These are phyloP conservation scores for Populus hybrid DNA, from an alignment of 441 rosid genomes.

Conservation along the genomic window DNA sequence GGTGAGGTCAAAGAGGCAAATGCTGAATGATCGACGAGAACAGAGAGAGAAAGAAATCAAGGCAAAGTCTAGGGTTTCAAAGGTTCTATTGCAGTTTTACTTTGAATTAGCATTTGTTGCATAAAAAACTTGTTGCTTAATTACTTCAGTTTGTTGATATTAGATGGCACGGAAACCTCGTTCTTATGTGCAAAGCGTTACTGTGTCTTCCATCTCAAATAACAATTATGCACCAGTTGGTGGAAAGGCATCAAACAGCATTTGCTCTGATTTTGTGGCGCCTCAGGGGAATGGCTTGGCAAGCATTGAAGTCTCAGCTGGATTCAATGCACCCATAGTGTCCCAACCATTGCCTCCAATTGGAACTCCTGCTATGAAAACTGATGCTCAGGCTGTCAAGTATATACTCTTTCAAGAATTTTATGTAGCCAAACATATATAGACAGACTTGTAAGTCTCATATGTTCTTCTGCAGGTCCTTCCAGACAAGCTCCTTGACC, in stretches of 20 bases:
- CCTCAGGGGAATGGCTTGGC: conserved; percentile 35
- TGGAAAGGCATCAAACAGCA: conserved; percentile 38
- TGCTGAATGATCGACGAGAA: conserved; percentile 95
- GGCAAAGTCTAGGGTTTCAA: conserved; percentile 71
- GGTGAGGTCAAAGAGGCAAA: conserved; percentile 98
- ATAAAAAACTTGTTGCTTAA: conserved; percentile 11
- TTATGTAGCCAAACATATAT: conserved; percentile 11
- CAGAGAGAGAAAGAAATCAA: conserved; percentile 95
- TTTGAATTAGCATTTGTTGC: conserved; percentile 6
- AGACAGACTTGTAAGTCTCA: conserved; percentile 16
- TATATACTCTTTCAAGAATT: conserved; percentile 24
- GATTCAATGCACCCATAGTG: conserved; percentile 30
- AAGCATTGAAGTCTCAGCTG: conserved; percentile 39
- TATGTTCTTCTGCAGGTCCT: conserved; percentile 44
- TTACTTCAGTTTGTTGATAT: conserved; percentile 21
- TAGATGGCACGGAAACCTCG: conserved; percentile 65
- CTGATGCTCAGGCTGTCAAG: conserved; percentile 57
- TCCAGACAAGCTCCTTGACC: conserved; percentile 44
- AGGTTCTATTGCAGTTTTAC: conserved; percentile 50
- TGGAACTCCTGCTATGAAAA: conserved; percentile 64
- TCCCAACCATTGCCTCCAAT: conserved; percentile 80
- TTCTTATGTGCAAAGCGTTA: conserved; percentile 36
- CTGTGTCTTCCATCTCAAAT: conserved; percentile 32
- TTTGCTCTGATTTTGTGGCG: conserved; percentile 34
- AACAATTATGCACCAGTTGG: conserved; percentile 38